Base-by-base conservation (phyloP, 768 basidiomycete species). In the Serendipita sp. region DNA sequence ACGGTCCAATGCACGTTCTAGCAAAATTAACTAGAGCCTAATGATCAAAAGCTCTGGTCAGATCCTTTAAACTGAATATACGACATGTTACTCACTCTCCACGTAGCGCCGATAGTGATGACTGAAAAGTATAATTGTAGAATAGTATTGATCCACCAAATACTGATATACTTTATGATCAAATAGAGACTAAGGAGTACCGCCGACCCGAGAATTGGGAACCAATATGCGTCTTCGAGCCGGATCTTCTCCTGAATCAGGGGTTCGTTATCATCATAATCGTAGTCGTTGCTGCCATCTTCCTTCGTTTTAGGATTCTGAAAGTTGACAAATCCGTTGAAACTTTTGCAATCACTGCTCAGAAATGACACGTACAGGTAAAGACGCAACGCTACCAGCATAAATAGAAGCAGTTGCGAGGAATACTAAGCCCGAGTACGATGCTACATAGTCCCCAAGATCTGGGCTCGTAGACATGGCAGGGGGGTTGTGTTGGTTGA, bases 91-190 rank as follows among this genome's bases (percentile, higher is more conserved):
- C 20, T n/a, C 38, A 62, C 45, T 22, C 45, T 28, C 43, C 53
- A 58, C 17, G 31, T n/a, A 58, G 53, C 24, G 38, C 80, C 82
- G 7, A 83, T 76, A 0, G 84, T 84, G 3, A 78, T 78, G 28
- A 87, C 33, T 24, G 84, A 78, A 66, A 88, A 88, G 67, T 88
- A 90, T 82, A 80, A 3, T 79, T 66, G 62, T 62, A 69, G 20
- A 24, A 38, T 34, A 45, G 24, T 41, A 26, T 45, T 62, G 44
- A 34, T 63, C 42, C 16, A 48, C 14, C 58, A 45, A 22, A 66
- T 82, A 33, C 90, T 89, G 61, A 87, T 73, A 70, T 84, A 90
- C 68, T 82, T 85, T 62, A 95, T 77, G 28, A 87, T 71, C 62
- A 79, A 65, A 68, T 86, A 93, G 65, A 92, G 70, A 3, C 83